Conservation (phyloP, 23 red algal genomes). For the Gracilariopsis chorda region DNA sequence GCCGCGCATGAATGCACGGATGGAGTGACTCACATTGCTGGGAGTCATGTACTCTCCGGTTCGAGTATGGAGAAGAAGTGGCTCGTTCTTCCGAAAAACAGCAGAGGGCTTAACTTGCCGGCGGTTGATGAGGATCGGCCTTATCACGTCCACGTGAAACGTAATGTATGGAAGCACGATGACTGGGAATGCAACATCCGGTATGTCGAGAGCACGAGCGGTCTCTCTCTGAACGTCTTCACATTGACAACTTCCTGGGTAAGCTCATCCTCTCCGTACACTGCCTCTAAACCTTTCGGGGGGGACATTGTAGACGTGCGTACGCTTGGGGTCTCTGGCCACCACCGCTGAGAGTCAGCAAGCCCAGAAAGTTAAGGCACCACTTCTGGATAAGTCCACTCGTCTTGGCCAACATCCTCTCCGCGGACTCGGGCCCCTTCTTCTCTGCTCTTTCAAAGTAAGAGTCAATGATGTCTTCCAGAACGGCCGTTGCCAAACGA, state of each 20-base stretch:
- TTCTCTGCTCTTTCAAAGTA: not conserved
- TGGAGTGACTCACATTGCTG: not conserved
- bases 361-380: not conserved
- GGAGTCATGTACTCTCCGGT: not conserved
- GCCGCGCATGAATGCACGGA: not conserved
- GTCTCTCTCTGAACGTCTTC: not conserved
- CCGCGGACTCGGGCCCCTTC: not conserved
- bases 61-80: not conserved
- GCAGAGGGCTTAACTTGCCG: not conserved
- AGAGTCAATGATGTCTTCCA: not conserved
- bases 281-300: not conserved
- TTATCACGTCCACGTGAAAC: not conserved
- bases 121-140: not conserved
- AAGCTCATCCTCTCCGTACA: not conserved
- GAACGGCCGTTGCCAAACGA: not conserved
- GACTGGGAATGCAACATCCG: not conserved
- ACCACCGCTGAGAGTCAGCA: not conserved
- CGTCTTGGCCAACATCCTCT: not conserved
- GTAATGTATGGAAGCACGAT: not conserved
- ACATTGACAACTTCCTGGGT: not conserved
- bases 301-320: not conserved
- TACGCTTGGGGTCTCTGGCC: not conserved
- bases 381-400: not conserved
- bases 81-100: not conserved
- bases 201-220: not conserved